phyloP scores from a whole-genome alignment of 1,139 yeast genomes.

The Nakaseomyces sp. region DNA sequence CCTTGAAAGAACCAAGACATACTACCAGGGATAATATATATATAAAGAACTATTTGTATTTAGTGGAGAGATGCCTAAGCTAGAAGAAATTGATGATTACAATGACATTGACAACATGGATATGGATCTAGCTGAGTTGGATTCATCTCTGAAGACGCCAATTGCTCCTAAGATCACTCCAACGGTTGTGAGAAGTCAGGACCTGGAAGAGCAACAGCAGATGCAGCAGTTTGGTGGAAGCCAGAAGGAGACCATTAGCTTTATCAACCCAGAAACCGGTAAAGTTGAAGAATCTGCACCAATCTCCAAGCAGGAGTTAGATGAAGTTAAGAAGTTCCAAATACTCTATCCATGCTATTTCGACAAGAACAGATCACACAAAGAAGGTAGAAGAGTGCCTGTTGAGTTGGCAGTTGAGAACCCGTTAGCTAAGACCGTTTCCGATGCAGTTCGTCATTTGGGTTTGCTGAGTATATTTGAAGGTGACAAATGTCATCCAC shows the following conservation, averaged over 20 bases:
- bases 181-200: constrained; percentile 56
- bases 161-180: constrained; percentile 62
- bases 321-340: constrained; percentile 59
- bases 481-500: constrained; percentile 86
- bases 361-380: constrained; percentile 65
- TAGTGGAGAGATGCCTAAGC: constrained; percentile 63
- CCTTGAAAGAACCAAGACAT: constrained; percentile 7
- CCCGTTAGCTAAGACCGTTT: constrained; percentile 76
- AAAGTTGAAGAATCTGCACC: constrained; percentile 21
- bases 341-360: constrained; percentile 86
- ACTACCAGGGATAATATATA: too few species aligned
- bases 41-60: too few species aligned
- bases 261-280: constrained; percentile 25
- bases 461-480: constrained; percentile 44
- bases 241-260: constrained; percentile 16
- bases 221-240: constrained; percentile 2
- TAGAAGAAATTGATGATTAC: constrained; percentile 75
- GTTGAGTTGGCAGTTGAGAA: constrained; percentile 61
- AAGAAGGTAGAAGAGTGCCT: constrained; percentile 77
- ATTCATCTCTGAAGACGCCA: constrained; percentile 61
- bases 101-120: constrained; percentile 89
- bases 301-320: constrained; percentile 33
- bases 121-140: constrained; percentile 87
- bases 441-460: constrained; percentile 46
- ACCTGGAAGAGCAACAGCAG: constrained; percentile 30